These are phyloP conservation scores for Acacia acuminata DNA, from an alignment of 306 rosid genomes.

Conservation along the genomic window DNA sequence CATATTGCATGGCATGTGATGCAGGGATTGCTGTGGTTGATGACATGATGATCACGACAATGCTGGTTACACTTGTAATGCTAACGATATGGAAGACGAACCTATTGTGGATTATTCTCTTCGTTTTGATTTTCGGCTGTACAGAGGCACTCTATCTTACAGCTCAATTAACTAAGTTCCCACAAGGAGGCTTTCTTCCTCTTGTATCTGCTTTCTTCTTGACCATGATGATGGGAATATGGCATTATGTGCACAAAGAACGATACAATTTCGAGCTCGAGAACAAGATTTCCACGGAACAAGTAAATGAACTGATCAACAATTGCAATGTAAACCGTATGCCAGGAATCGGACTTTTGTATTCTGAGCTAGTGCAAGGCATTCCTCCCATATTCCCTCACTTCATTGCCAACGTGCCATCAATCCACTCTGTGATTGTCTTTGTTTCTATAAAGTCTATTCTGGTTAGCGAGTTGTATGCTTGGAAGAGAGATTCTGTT, in stretches of 20 bases:
- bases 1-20: neutral
- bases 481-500: conserved; percentile 70
- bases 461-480: conserved; percentile 57
- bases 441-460: conserved; percentile 73
- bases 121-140: conserved; percentile 46
- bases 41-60: conserved; percentile 70
- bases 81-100: conserved; percentile 72
- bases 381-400: conserved; percentile 84
- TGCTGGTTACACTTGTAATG: conserved; percentile 65
- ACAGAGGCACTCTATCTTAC: conserved; percentile 51
- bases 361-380: conserved; percentile 81
- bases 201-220: conserved; percentile 46
- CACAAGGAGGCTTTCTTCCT: conserved; percentile 76
- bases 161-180: conserved; percentile 65
- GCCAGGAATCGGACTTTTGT: conserved; percentile 72
- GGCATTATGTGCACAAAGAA: conserved; percentile 81
- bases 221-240: conserved; percentile 55
- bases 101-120: conserved; percentile 53
- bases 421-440: conserved; percentile 69
- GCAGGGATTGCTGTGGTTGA: conserved; percentile 77
- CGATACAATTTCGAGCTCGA: conserved; percentile 65
- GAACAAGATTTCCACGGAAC: conserved; percentile 67
- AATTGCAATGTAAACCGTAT: conserved; percentile 50
- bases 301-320: conserved; percentile 41
- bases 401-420: conserved; percentile 56